Conservation (phyloP, 2,329 filamentous ascomycete species). For the Fulvia fulva region DNA sequence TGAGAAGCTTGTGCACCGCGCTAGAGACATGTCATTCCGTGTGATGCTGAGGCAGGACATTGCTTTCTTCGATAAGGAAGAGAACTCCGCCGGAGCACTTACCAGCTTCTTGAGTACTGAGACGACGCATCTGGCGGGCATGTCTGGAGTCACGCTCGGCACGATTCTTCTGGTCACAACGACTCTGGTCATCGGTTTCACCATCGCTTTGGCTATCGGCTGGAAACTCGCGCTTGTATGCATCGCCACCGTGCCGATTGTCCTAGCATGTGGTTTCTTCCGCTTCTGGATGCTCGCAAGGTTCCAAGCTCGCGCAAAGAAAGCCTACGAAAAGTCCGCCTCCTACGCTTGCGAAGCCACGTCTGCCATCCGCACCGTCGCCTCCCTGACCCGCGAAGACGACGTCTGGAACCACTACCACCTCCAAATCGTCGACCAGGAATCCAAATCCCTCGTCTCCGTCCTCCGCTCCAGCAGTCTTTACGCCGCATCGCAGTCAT, state of each 20-base stretch:
- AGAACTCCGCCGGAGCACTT: constrained; percentile 83
- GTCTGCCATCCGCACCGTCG: constrained; percentile 88
- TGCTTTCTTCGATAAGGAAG: constrained; percentile 81
- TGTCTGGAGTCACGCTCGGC: constrained; percentile 82
- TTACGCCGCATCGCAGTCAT: constrained; percentile 79
- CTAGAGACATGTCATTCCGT: constrained; percentile 77
- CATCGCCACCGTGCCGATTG: constrained; percentile 70
- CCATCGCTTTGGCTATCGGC: constrained; percentile 67
- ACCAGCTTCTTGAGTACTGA: constrained; percentile 87
- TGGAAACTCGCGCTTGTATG: constrained; percentile 89
- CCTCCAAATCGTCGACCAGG: constrained; percentile 61
- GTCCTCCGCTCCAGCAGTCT: constrained; percentile 72
- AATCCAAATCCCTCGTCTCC: constrained; percentile 64
- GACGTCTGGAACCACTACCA: constrained; percentile 75
- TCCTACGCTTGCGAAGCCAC: constrained; percentile 91
- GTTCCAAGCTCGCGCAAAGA: constrained; percentile 75
- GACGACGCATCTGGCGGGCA: constrained; percentile 80
- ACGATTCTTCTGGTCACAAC: constrained; percentile 77
- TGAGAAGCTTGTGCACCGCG: constrained; percentile 78
- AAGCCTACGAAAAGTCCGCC: constrained; percentile 74
- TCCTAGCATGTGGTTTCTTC: constrained; percentile 79
- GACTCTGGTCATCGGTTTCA: constrained; percentile 71
- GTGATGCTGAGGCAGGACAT: constrained; percentile 90
- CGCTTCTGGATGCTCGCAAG: constrained; percentile 78
- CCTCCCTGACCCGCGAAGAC: constrained; percentile 78